Conservation (phyloP, 495 filamentous ascomycete genomes). For the Amphirosellinia nigrospora region DNA sequence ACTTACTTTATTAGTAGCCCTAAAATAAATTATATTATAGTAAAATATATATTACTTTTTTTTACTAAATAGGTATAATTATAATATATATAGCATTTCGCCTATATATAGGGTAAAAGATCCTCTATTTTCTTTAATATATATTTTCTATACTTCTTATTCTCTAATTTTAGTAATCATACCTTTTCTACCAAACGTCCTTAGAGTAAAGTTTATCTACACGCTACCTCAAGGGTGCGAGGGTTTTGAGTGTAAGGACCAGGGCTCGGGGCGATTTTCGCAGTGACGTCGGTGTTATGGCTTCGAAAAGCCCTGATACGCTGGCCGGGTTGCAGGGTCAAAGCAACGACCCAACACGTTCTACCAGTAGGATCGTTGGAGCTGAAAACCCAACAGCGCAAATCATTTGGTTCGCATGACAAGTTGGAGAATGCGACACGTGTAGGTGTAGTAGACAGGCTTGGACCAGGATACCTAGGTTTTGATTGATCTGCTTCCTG, state of each 20-base stretch:
- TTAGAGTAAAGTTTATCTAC: neutral
- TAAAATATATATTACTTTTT: no score
- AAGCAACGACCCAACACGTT: neutral
- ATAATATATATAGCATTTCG: no score
- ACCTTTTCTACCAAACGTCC: neutral
- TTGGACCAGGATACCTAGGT: neutral
- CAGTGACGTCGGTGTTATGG: slow-evolving; percentile 11
- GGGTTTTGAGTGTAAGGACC: neutral
- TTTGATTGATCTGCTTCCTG: neutral
- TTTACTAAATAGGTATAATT: no score
- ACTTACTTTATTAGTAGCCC: no score
- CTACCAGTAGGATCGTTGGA: slow-evolving; percentile 5
- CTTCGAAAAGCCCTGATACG: neutral
- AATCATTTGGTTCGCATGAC: slow-evolving; percentile 18
- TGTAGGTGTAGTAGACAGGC: neutral
- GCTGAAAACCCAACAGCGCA: neutral
- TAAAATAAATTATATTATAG: no score
- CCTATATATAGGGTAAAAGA: no score
- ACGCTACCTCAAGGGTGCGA: neutral
- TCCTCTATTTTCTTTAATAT: no score
- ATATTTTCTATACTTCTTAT: no score
- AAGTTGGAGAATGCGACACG: slow-evolving; percentile 11
- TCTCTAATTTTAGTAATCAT: no score
- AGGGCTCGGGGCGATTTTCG: neutral
- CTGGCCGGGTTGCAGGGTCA: slow-evolving; percentile 1